Conservation (phyloP, 805 yeast species). For the Barnettozyma sp. region DNA sequence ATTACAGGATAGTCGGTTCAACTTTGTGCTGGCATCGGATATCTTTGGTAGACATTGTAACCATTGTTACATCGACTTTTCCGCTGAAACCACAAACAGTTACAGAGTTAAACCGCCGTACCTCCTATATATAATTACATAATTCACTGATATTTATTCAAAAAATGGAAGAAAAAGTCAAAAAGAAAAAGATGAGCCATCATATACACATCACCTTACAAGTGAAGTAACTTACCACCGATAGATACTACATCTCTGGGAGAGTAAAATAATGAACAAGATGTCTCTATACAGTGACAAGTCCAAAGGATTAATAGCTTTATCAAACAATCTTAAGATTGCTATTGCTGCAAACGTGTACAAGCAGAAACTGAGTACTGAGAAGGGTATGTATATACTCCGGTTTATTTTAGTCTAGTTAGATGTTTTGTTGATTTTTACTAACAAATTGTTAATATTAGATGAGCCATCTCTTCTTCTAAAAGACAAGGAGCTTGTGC, state of each 20-base stretch:
- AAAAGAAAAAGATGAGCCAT: conserved; percentile 1
- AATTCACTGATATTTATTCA: too few relatives aligned
- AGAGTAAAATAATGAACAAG: too few relatives aligned
- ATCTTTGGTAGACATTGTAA: too few relatives aligned
- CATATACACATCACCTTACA: not conserved
- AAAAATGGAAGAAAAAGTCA: too few relatives aligned
- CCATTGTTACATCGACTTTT: too few relatives aligned
- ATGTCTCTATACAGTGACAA: conserved; percentile 18
- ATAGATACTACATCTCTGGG: too few relatives aligned
- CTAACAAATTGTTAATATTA: conserved; percentile 2
- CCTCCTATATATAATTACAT: too few relatives aligned
- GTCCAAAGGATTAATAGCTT: conserved; percentile 17
- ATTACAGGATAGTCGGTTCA: too few relatives aligned
- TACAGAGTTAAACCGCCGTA: too few relatives aligned
- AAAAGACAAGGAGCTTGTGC: conserved; percentile 29
- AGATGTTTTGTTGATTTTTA: not conserved
- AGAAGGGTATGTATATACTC: conserved; percentile 18
- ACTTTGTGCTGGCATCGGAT: too few relatives aligned
- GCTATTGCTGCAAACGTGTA: conserved; percentile 22
- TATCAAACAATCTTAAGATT: conserved; percentile 24
- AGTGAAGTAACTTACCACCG: not conserved
- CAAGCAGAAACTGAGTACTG: conserved; percentile 20
- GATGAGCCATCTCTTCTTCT: conserved; percentile 21
- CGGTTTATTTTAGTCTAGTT: not conserved
- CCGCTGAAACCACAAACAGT: too few relatives aligned